Evolutionary conservation across 371 early-diverging fungal species (phyloP), one percentile per base, ranked within the genome.

Genomic region (Chytridiales sp.): DNA sequence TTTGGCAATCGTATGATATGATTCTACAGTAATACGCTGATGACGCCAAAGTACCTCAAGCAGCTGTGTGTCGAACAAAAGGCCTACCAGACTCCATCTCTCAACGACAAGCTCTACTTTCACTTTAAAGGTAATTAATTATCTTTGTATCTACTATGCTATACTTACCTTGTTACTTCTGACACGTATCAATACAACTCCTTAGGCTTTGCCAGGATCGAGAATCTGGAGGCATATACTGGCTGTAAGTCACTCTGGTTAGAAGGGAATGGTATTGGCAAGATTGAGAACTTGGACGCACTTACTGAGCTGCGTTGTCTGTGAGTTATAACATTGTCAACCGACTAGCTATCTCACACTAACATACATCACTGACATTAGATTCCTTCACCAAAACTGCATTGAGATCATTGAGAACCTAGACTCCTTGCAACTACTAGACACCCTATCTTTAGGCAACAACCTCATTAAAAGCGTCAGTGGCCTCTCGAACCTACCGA

Each of bases 321-420:
- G 55, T 43, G 4, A 17, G 56, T 47, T 21, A 15, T 22, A 13
- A 8, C 9, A 11, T 44, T 8, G 11, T 22, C 44, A 4, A 46
- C 22, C 46, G 1, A 1, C 24, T 44, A 1, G 11, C 22, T 46
- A 22, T 42, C 9, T 19, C 24, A 19, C 19, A 17, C 54, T 26
- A 11, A 19, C 31, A 2, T 34, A 47, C 13, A 38, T 3, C 31
- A 6, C 31, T 26, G 19, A 17, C 56, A 49, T 21, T 47, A 74
- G 76, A 17, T 82, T 74, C 59, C 57, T 79, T 29, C 79, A 80
- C 19, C 79, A 82, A 66, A 82, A 82, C 65, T 77, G 78, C 68
- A 69, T 82, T 54, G 68, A 71, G 30, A 32, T 24, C 30, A 73
- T 79, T 41, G 68, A 73, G 30, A 68, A 75, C 46, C 41, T 82